These are phyloP conservation scores for Nannochloris sp. DNA, from an alignment of 139 green algal species.

Conservation along the genomic window DNA sequence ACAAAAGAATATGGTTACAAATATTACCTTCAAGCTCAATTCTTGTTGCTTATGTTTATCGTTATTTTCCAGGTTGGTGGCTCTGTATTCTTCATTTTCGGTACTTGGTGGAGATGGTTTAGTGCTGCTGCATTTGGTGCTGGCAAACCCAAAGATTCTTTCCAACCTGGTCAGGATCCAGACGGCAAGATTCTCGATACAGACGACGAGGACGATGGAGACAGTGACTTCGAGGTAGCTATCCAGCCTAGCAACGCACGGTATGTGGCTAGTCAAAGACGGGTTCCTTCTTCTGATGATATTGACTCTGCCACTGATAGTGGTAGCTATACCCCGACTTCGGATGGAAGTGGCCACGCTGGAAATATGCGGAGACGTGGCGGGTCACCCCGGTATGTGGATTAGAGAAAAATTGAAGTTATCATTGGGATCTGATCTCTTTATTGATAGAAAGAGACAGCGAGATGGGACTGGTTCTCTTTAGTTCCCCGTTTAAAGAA, in stretches of 20 bases:
- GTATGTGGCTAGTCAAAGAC: neutral
- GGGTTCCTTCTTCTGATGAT: slow-evolving; percentile 2
- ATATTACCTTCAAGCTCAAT: slow-evolving; percentile 17
- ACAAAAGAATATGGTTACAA: slow-evolving; percentile 11
- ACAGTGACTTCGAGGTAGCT: slow-evolving; percentile 2
- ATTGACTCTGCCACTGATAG: slow-evolving; percentile 8
- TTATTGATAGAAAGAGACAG: too few species aligned
- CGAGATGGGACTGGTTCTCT: too few species aligned
- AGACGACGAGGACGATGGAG: slow-evolving; percentile 1
- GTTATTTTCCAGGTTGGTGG: slow-evolving; percentile 14
- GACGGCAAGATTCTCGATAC: slow-evolving; percentile 7
- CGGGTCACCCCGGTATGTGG: slow-evolving; percentile 1
- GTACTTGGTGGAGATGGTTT: slow-evolving; percentile 11
- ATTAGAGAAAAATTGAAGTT: neutral
- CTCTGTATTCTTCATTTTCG: slow-evolving; percentile 5
- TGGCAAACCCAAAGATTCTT: neutral
- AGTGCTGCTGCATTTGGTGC: slow-evolving; percentile 5
- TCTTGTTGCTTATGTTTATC: slow-evolving; percentile 4
- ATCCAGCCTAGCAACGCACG: slow-evolving; percentile 2
- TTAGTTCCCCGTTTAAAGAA: too few species aligned
- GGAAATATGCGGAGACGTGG: neutral
- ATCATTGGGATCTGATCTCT: too few species aligned
- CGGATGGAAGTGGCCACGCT: neutral
- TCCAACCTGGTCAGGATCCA: neutral
- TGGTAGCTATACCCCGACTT: slow-evolving; percentile 6